These are phyloP conservation scores for Zygoascus hellenicus DNA, from an alignment of 1,139 yeast species.

Conservation along the genomic window DNA sequence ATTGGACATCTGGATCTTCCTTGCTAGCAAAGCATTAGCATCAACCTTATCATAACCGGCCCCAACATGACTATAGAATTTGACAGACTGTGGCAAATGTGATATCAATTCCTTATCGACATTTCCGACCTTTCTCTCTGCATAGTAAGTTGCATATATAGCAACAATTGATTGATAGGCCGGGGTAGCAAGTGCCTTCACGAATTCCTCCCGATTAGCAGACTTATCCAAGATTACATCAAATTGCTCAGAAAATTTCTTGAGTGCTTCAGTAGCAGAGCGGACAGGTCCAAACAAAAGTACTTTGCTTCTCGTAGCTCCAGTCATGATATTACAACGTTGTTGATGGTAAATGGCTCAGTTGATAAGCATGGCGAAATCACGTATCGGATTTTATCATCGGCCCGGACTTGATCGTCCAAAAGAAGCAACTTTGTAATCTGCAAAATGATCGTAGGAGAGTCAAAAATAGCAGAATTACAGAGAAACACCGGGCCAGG, in stretches of 20 bases:
- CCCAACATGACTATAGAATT: slow-evolving; percentile 70
- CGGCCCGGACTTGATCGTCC: too few species aligned
- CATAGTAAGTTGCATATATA: slow-evolving; percentile 20
- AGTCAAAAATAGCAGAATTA: too few species aligned
- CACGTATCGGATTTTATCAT: too few species aligned
- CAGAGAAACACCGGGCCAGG: too few species aligned
- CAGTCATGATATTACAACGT: slow-evolving; percentile 14
- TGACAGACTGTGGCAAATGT: slow-evolving; percentile 55
- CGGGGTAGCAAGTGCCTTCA: slow-evolving; percentile 27
- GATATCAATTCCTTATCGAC: slow-evolving; percentile 67
- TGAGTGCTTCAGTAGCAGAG: slow-evolving; percentile 24
- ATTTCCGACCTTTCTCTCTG: slow-evolving; percentile 41
- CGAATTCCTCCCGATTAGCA: slow-evolving; percentile 29
- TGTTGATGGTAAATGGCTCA: neutral
- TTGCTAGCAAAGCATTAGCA: slow-evolving; percentile 42
- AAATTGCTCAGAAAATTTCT: slow-evolving; percentile 24
- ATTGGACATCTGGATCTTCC: slow-evolving; percentile 58
- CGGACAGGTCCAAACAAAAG: slow-evolving; percentile 24
- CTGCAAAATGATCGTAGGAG: too few species aligned
- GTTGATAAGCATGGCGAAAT: neutral
- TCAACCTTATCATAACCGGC: slow-evolving; percentile 83
- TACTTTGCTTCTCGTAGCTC: slow-evolving; percentile 14
- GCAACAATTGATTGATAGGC: slow-evolving; percentile 31
- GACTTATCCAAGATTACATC: slow-evolving; percentile 18
- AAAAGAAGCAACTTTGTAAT: too few species aligned